Evolutionary conservation across 352 stramenopile species (phyloP).

Genomic region (Elongisporangium prolatum): DNA sequence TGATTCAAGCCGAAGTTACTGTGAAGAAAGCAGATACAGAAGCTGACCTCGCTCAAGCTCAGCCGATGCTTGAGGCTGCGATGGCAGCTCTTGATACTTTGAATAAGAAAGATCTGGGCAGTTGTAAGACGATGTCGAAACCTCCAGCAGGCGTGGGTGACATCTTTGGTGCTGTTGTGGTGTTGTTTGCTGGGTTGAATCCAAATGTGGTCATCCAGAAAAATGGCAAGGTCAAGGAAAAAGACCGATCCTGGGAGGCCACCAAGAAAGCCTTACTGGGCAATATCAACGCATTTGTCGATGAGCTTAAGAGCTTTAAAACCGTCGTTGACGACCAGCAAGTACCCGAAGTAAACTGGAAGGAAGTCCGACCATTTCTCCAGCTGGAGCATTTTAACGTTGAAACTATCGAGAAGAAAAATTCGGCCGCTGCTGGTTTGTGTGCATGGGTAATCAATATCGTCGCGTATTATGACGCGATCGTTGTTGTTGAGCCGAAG

Average conservation of each 20-base stretch:
- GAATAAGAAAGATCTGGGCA: conserved; percentile 88
- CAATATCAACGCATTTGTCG: conserved; percentile 93
- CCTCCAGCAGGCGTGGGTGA: conserved; percentile 85
- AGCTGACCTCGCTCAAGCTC: conserved; percentile 61
- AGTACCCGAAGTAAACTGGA: conserved; percentile 76
- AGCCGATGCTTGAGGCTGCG: conserved; percentile 80
- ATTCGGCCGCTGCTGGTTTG: conserved; percentile 66
- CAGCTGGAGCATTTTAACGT: conserved; percentile 78
- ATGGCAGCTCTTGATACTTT: conserved; percentile 89
- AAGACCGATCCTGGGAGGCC: conserved; percentile 92
- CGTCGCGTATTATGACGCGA: conserved; percentile 93
- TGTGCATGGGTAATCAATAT: conserved; percentile 90
- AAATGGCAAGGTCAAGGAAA: conserved; percentile 92
- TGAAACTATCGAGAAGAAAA: conserved; percentile 82
- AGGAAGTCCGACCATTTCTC: conserved; percentile 76
- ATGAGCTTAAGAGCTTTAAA: conserved; percentile 88
- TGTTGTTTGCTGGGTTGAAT: conserved; percentile 76
- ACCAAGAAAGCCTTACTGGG: conserved; percentile 90
- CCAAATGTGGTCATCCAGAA: conserved; percentile 80
- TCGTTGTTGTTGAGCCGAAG: conserved; percentile 93
- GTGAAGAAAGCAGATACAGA: conserved; percentile 87
- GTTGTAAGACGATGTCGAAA: conserved; percentile 92
- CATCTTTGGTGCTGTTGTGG: conserved; percentile 74
- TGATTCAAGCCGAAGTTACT: conserved; percentile 91
- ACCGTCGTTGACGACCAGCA: conserved; percentile 53